Evolutionary conservation across 2,329 filamentous ascomycete genomes (phyloP).

Genomic region (Sclerotinia borealis): DNA sequence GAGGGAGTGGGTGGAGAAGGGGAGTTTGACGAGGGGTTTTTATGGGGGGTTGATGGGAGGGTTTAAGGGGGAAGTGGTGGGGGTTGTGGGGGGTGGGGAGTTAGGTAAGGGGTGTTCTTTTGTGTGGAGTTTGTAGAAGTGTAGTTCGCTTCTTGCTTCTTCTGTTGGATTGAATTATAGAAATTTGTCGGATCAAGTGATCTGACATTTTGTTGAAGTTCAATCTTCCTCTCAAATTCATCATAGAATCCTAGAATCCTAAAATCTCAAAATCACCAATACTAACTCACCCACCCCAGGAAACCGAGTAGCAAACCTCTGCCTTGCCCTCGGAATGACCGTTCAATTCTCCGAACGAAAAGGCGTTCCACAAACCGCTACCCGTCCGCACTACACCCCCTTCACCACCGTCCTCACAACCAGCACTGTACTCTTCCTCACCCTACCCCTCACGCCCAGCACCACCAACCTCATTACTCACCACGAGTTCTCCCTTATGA

Average conservation of each 20-base stretch:
- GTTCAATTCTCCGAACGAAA: constrained; percentile 24
- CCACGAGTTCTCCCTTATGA: constrained; percentile 24
- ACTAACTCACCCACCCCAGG: neutral
- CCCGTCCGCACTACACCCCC: constrained; percentile 16
- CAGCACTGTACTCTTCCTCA: constrained; percentile 23
- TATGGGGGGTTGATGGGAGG: constrained; percentile 20
- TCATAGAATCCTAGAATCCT: neutral
- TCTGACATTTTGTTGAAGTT: too few relatives aligned
- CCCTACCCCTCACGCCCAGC: constrained; percentile 20
- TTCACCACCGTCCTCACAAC: constrained; percentile 19
- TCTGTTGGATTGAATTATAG: neutral
- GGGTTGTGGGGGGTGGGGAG: constrained; percentile 28
- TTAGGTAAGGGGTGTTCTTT: constrained; percentile 19
- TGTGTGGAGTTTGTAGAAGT: neutral
- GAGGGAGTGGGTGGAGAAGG: constrained; percentile 19
- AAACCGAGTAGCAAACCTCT: constrained; percentile 3
- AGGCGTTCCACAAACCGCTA: neutral
- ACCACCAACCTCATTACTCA: constrained; percentile 27
- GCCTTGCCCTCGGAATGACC: constrained; percentile 20
- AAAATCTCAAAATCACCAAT: neutral
- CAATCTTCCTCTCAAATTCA: neutral
- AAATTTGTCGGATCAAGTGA: neutral
- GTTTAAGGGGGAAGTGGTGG: constrained; percentile 25
- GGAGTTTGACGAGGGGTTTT: constrained; percentile 24
- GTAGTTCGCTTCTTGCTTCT: neutral